phyloP scores from a whole-genome alignment of 2,329 filamentous ascomycete genomes.

The Fusarium solani-melongenae region DNA sequence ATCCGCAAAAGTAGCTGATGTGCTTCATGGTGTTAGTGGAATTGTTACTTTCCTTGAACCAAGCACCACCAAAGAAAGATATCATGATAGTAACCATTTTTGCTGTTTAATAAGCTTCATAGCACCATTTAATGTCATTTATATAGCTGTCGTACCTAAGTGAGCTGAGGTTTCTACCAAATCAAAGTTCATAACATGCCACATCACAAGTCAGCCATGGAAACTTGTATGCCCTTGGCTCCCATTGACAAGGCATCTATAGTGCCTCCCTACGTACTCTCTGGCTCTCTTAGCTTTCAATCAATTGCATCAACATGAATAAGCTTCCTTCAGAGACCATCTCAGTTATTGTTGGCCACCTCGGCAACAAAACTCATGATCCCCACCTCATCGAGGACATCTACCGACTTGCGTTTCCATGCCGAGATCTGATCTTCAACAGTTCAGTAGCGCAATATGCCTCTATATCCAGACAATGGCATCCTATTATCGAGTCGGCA shows the following conservation, averaged over 20 bases:
- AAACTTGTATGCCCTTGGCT: neutral
- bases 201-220: neutral
- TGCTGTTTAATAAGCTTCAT: neutral
- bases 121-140: neutral
- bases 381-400: neutral
- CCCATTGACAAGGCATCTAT: neutral
- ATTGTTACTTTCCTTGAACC: neutral
- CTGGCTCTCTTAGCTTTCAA: neutral
- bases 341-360: neutral
- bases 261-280: neutral
- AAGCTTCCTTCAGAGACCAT: neutral
- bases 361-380: neutral
- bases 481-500: neutral
- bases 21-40: neutral
- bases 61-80: neutral
- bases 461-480: neutral
- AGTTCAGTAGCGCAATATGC: neutral
- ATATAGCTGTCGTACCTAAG: neutral
- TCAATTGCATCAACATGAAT: neutral
- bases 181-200: neutral
- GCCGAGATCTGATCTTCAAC: neutral
- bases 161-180: neutral
- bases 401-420: neutral
- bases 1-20: conserved; percentile 3
- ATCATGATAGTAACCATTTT: neutral